Conservation (phyloP, 495 filamentous ascomycete genomes). For the Xylaria venustula region DNA sequence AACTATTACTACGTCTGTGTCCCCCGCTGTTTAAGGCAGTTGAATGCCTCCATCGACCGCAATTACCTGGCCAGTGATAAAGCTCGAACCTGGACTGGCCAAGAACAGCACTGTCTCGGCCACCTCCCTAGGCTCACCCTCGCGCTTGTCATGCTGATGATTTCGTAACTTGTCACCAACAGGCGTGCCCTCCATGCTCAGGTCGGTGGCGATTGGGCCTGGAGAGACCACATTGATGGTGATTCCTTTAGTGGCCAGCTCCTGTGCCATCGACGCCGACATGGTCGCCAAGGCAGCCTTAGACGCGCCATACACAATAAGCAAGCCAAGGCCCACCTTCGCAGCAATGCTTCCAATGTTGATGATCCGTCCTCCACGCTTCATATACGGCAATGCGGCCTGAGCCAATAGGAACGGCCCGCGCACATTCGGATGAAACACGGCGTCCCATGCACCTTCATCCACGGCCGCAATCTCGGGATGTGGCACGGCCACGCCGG, state of each 20-base stretch:
- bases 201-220: no score
- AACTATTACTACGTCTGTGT: no score
- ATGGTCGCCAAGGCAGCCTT: constrained; percentile 20
- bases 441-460: no score
- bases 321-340: constrained; percentile 22
- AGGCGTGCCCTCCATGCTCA: constrained; percentile 18
- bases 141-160: constrained; percentile 11
- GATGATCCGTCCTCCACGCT: constrained; percentile 38
- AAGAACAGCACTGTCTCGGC: constrained; percentile 46
- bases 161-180: constrained; percentile 6
- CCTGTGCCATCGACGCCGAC: constrained; percentile 10
- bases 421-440: constrained; percentile 28
- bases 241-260: constrained; percentile 16
- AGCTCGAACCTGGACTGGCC: constrained; percentile 42
- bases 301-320: constrained; percentile 21
- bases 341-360: constrained; percentile 27
- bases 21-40: no score
- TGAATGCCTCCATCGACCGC: constrained; percentile 45
- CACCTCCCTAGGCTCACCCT: constrained; percentile 37
- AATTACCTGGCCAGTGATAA: constrained; percentile 51
- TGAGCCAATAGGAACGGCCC: constrained; percentile 33
- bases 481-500: constrained; percentile 19
- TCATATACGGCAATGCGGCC: constrained; percentile 32
- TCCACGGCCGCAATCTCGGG: no score
- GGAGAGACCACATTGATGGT: constrained; percentile 26